Conservation (phyloP, 139 green algal genomes). For the Chlamydomonas schloesseri region DNA sequence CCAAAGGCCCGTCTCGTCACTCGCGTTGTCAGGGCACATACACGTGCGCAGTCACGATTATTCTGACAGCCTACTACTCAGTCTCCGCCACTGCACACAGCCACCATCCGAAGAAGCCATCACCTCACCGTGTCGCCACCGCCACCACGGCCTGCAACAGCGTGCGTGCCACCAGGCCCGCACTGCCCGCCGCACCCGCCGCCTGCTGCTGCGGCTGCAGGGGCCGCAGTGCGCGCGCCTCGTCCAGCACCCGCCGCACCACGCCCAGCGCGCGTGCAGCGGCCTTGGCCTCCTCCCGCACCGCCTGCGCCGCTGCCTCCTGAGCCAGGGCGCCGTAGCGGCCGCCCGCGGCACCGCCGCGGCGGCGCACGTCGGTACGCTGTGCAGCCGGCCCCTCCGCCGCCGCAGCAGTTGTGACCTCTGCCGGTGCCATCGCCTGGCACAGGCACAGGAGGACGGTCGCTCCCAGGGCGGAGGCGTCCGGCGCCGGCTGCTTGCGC, state of each 20-base stretch:
- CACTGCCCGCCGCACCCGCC: too few relatives aligned
- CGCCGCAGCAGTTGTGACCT: too few relatives aligned
- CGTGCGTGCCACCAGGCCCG: background rate
- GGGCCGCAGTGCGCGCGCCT: background rate
- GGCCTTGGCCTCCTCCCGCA: background rate
- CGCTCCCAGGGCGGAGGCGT: conserved; percentile 2
- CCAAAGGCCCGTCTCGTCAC: too few relatives aligned
- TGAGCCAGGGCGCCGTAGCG: conserved; percentile 1
- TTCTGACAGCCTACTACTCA: too few relatives aligned
- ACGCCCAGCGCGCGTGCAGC: background rate
- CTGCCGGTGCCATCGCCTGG: background rate
- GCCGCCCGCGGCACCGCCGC: background rate
- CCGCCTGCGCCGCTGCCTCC: conserved; percentile 18
- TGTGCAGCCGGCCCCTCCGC: too few relatives aligned
- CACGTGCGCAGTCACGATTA: too few relatives aligned
- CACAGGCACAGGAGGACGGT: background rate
- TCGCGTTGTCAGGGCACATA: too few relatives aligned
- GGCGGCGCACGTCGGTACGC: too few relatives aligned
- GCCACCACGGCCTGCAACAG: background rate
- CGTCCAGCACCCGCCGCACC: background rate
- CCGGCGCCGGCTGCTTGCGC: background rate
- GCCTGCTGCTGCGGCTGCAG: background rate
- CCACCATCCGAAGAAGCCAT: too few relatives aligned
- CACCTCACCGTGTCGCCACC: too few relatives aligned
- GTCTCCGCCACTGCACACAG: too few relatives aligned